phyloP scores from a whole-genome alignment of 805 yeast species.

The Candida piceae region DNA sequence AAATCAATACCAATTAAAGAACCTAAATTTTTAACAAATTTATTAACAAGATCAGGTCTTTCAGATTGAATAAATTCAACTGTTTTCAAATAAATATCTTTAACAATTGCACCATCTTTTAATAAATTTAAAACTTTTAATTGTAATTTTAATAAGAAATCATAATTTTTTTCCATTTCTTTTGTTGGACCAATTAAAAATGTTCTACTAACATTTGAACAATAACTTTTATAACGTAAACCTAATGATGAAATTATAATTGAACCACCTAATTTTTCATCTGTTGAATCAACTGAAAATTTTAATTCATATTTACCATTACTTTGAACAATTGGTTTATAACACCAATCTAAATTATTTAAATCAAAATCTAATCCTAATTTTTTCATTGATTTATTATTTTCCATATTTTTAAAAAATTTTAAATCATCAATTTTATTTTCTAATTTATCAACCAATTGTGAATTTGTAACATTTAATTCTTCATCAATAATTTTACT shows the following conservation, averaged over 20 bases:
- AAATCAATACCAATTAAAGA: constrained; percentile 88
- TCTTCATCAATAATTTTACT: constrained; percentile 85
- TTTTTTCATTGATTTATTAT: constrained; percentile 44
- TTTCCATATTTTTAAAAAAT: constrained; percentile 50
- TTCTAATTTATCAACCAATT: constrained; percentile 72
- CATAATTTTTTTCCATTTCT: constrained; percentile 75
- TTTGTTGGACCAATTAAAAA: constrained; percentile 85
- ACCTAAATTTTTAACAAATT: constrained; percentile 77
- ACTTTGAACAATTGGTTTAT: constrained; percentile 84
- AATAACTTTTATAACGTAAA: constrained; percentile 80
- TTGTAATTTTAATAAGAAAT: constrained; percentile 67
- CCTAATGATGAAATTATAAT: constrained; percentile 82
- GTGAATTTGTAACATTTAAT: constrained; percentile 62
- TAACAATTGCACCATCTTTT: constrained; percentile 65
- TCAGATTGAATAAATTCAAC: constrained; percentile 53
- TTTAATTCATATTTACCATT: constrained; percentile 80
- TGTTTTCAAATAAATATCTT: constrained; percentile 61
- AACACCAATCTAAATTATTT: constrained; percentile 84
- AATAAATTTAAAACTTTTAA: constrained; percentile 52
- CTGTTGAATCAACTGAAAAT: constrained; percentile 75
- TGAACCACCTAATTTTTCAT: constrained; percentile 63
- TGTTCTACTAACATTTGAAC: constrained; percentile 83
- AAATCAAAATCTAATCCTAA: constrained; percentile 69
- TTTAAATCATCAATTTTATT: constrained; percentile 75
- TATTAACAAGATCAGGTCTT: constrained; percentile 57